Evolutionary conservation across 2,329 filamentous ascomycete species (phyloP), one percentile per base, ranked within the genome.

Genomic region (Didymella segeticola): DNA sequence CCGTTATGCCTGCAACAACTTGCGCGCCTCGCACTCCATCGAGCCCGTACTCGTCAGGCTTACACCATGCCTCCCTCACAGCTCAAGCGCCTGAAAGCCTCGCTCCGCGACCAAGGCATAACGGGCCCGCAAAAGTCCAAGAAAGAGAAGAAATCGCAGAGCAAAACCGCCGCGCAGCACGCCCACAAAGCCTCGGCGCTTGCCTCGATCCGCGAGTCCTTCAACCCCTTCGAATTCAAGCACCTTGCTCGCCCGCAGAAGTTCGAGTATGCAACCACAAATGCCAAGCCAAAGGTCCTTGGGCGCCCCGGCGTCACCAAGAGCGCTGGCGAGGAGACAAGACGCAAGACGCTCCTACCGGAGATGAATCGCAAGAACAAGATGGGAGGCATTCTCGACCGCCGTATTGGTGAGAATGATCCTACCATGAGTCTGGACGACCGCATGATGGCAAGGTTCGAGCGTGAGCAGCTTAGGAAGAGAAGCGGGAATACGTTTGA

Each of bases 181-280:
- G 83, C 91, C 22, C 86, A 91, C 72, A 86, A 89, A 70, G 85
- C 89, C 69, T 88, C 86, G 50, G 90, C 92, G 14, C 82, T 99
- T 58, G 87, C 90, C 65, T 86, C 85, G 52, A 97, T 99, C 72
- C 89, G 95, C 70, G 93, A 98, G 69, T 89, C 93, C 64, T 98
- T 98, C 84, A 99, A 99, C 74, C 95, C 95, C 0, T 99, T 99
- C 76, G 95, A 99, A 71, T 85, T 96, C 73, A 96, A 96, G 76
- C 86, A 89, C 53, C 86, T 89, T 33, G 82, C 87, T 1, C 84
- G 89, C 55, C 89, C 88, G 0, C 87, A 87, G 51, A 98, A 98
- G 69, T 96, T 96, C 61, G 87, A 93, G 36, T 88, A 93, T 37
- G 92, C 90, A 0, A 93, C 83, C 47, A 84, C 84, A 53, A 63